Evolutionary conservation across 306 rosid species (phyloP).

Genomic region (Inga oerstediana): DNA sequence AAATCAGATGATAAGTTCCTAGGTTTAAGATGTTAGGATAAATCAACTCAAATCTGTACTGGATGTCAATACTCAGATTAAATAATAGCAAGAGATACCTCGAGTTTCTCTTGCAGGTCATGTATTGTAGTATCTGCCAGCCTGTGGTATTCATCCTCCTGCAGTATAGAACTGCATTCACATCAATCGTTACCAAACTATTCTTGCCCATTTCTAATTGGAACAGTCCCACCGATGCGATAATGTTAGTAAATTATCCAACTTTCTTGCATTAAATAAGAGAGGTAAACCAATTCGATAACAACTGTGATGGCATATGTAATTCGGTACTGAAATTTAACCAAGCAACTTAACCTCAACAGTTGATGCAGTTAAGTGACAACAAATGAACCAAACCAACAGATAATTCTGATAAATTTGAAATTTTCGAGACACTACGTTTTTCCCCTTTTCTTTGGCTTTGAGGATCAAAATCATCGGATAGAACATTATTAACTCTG

Average conservation of each 20-base stretch:
- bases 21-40: background rate
- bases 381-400: background rate
- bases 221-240: background rate
- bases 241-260: background rate
- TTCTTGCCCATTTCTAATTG: conserved; percentile 5
- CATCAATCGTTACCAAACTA: conserved; percentile 51
- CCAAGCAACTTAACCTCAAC: background rate
- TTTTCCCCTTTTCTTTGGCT: background rate
- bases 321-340: background rate
- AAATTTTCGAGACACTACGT: background rate
- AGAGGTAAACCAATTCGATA: background rate
- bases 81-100: conserved; percentile 47
- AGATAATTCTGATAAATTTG: background rate
- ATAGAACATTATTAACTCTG: background rate
- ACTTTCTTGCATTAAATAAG: background rate
- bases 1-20: conserved; percentile 3
- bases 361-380: background rate
- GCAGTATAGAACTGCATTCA: conserved; percentile 68
- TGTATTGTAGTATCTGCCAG: conserved; percentile 80
- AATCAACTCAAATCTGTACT: background rate
- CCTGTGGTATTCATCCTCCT: conserved; percentile 78
- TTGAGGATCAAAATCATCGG: background rate
- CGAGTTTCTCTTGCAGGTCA: conserved; percentile 76
- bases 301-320: background rate
- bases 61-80: background rate